phyloP scores from a whole-genome alignment of 1,284 basidiomycete genomes.

The Somion occarium region DNA sequence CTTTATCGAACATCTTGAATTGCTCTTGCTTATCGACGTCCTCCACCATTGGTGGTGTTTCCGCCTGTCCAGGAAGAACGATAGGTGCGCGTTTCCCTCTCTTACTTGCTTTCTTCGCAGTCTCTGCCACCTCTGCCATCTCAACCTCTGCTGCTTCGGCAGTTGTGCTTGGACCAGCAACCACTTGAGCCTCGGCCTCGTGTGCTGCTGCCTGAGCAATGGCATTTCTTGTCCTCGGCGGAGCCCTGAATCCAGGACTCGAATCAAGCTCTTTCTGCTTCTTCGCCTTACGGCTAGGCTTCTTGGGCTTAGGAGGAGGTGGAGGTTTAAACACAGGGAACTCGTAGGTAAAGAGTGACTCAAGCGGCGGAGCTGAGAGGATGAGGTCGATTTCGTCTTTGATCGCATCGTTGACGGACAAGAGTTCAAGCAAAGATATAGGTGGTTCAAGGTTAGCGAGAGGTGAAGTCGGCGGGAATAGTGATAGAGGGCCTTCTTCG shows the following conservation, averaged over 20 bases:
- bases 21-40: constrained; percentile 69
- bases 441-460: constrained; percentile 73
- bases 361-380: constrained; percentile 55
- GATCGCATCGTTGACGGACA: constrained; percentile 47
- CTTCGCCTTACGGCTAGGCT: constrained; percentile 10
- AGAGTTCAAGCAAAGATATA: constrained; percentile 46
- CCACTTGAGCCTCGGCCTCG: constrained; percentile 33
- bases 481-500: not conserved
- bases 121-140: not conserved
- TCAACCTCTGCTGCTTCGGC: not conserved
- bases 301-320: constrained; percentile 20
- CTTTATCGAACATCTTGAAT: constrained; percentile 81
- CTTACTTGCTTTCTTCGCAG: constrained; percentile 12
- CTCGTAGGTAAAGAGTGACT: constrained; percentile 65
- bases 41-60: constrained; percentile 50
- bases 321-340: constrained; percentile 56
- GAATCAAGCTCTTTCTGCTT: constrained; percentile 17
- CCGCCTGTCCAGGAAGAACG: constrained; percentile 30
- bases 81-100: constrained; percentile 19
- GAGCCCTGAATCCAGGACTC: constrained; percentile 41
- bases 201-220: constrained; percentile 36
- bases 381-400: constrained; percentile 47
- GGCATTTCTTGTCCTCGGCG: constrained; percentile 38
- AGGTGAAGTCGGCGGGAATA: constrained; percentile 15
- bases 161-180: constrained; percentile 1